A percentile compares a stretch with the other conserved stretches of the same genome.
phyloP scores from a whole-genome alignment of 345 rosid species.

The Mangifera indica region DNA sequence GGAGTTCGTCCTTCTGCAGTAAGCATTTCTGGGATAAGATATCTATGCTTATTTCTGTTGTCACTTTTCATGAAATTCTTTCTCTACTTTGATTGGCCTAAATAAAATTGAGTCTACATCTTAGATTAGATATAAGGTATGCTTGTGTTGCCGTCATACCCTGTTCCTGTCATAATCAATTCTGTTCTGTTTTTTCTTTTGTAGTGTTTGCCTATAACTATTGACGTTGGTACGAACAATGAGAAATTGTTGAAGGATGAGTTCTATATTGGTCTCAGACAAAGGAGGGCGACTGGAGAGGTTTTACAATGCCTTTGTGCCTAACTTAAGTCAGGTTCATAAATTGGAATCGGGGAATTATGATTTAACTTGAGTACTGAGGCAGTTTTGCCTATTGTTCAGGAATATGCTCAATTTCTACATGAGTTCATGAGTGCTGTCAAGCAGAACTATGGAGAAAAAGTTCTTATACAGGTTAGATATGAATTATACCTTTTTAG shows the following conservation, averaged over 20 bases:
- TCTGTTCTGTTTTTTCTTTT: background rate
- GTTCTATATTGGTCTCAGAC: conserved; percentile 81
- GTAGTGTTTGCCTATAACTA: conserved; percentile 82
- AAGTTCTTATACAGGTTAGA: conserved; percentile 76
- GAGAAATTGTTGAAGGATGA: conserved; percentile 76
- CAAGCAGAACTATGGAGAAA: conserved; percentile 89
- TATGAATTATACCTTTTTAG: background rate
- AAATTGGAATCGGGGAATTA: background rate
- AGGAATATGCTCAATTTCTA: conserved; percentile 79
- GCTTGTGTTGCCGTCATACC: background rate
- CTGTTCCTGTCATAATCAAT: background rate
- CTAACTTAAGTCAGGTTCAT: background rate
- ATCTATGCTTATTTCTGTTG: background rate
- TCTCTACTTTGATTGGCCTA: conserved; percentile 3
- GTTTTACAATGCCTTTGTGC: conserved; percentile 26
- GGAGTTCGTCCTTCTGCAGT: conserved; percentile 90
- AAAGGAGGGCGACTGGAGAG: conserved; percentile 79
- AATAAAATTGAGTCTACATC: background rate
- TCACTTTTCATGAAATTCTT: background rate
- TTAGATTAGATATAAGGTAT: background rate
- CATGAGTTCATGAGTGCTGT: conserved; percentile 88
- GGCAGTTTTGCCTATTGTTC: conserved; percentile 20
- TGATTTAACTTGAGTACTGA: background rate
- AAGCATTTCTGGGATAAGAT: conserved; percentile 29
- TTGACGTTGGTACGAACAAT: conserved; percentile 94